A percentile compares a stretch with the other conserved stretches of the same genome.
Conservation (phyloP, 768 basidiomycete genomes). For the Gyrodon lividus region DNA sequence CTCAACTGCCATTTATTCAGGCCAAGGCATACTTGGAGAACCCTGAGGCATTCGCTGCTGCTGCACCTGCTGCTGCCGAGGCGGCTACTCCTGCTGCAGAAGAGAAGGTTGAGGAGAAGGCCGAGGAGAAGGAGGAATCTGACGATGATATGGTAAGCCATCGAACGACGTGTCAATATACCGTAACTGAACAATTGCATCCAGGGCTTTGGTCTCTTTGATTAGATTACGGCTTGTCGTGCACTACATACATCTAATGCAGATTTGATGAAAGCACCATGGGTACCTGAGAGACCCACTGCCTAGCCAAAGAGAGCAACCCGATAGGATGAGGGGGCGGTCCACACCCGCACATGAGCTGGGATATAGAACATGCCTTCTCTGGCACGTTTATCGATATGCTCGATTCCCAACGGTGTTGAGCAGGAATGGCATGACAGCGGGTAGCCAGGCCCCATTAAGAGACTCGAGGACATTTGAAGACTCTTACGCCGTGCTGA, state of each 20-base stretch:
- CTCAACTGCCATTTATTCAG: constrained; percentile 38
- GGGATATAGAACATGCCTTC: no score
- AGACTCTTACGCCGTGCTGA: no score
- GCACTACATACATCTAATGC: constrained; percentile 22
- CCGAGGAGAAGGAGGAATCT: constrained; percentile 82
- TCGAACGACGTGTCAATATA: neutral
- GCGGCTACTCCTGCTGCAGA: constrained; percentile 52
- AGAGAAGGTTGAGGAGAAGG: constrained; percentile 66
- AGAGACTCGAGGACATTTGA: no score
- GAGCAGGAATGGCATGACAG: constrained; percentile 5
- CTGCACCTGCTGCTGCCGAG: constrained; percentile 61
- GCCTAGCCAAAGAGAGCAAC: neutral
- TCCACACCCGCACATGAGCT: no score
- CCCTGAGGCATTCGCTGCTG: constrained; percentile 94
- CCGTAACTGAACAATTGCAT: constrained; percentile 7
- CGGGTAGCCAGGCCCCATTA: no score
- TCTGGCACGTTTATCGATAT: neutral
- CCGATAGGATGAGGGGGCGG: neutral
- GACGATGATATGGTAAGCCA: constrained; percentile 82
- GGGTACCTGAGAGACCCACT: constrained; percentile 3
- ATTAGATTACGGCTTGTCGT: constrained; percentile 45
- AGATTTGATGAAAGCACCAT: constrained; percentile 15
- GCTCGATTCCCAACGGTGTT: neutral
- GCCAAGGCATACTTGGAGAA: constrained; percentile 96
- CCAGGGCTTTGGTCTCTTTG: constrained; percentile 93